These are phyloP conservation scores for Neobulgaria alba DNA, from an alignment of 2,329 filamentous ascomycete genomes.

Conservation along the genomic window DNA sequence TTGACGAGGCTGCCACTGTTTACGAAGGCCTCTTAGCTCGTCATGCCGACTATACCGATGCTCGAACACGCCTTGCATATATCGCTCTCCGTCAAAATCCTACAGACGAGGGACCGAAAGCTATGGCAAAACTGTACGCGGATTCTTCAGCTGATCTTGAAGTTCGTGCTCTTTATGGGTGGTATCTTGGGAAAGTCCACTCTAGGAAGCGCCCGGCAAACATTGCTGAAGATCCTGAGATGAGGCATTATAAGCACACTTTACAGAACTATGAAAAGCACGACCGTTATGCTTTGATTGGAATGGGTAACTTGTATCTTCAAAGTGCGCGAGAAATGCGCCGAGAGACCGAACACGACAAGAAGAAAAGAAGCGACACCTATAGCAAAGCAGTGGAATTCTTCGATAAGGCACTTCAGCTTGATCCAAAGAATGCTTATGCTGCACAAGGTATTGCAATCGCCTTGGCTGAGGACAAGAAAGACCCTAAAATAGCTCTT, in stretches of 20 bases:
- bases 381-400: conserved; percentile 95
- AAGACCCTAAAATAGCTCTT: conserved; percentile 73
- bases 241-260: conserved; percentile 93
- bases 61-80: conserved; percentile 79
- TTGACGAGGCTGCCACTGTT: conserved; percentile 76
- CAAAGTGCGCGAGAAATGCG: conserved; percentile 89
- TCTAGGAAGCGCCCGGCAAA: conserved; percentile 75
- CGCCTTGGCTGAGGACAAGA: conserved; percentile 87
- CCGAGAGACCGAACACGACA: conserved; percentile 79
- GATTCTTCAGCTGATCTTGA: conserved; percentile 79
- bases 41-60: conserved; percentile 88
- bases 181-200: conserved; percentile 77
- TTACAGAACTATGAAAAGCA: conserved; percentile 94
- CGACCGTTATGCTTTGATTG: conserved; percentile 90
- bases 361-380: conserved; percentile 76
- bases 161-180: conserved; percentile 86
- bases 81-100: conserved; percentile 76
- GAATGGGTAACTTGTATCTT: conserved; percentile 88
- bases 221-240: conserved; percentile 80
- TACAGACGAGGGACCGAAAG: conserved; percentile 77
- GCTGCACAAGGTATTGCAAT: conserved; percentile 95
- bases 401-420: conserved; percentile 90
- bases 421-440: conserved; percentile 94
- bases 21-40: conserved; percentile 80
- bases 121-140: conserved; percentile 77